phyloP scores from a whole-genome alignment of 192 early-diverging fungal genomes.

The Allomyces macrogynus region DNA sequence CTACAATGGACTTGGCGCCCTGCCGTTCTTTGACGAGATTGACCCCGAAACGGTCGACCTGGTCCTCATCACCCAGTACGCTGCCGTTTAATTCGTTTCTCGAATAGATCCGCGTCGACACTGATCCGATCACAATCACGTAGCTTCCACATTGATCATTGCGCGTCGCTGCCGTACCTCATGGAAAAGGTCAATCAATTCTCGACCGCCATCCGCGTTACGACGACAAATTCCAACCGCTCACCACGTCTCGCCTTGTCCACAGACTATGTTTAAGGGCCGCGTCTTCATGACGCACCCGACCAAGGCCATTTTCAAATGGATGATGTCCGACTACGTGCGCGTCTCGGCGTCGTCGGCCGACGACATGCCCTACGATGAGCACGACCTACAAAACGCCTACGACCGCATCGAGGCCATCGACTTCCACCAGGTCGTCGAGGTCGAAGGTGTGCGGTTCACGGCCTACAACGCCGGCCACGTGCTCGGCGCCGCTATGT shows the following conservation, averaged over 20 bases:
- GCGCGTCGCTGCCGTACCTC: slow-evolving; percentile 85
- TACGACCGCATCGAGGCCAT: slow-evolving; percentile 83
- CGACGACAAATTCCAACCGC: background rate
- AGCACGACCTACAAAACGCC: slow-evolving; percentile 59
- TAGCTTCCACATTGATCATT: slow-evolving; percentile 95
- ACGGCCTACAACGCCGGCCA: slow-evolving; percentile 95
- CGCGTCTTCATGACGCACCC: slow-evolving; percentile 98
- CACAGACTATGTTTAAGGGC: slow-evolving; percentile 79
- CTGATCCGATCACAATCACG: too few species aligned
- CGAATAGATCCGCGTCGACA: background rate
- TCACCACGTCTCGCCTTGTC: background rate
- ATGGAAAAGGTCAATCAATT: slow-evolving; percentile 55
- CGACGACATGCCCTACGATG: slow-evolving; percentile 71
- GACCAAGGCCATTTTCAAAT: slow-evolving; percentile 93
- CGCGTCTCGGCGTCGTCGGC: slow-evolving; percentile 52
- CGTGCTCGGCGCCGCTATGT: slow-evolving; percentile 97
- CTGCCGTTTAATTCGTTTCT: background rate
- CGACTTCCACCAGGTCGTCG: slow-evolving; percentile 89
- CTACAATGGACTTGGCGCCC: slow-evolving; percentile 62
- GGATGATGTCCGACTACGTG: slow-evolving; percentile 86
- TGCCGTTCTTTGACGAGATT: slow-evolving; percentile 90
- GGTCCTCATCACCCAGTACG: slow-evolving; percentile 80
- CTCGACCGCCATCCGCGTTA: background rate
- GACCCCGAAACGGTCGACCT: slow-evolving; percentile 76
- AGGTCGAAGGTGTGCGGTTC: slow-evolving; percentile 86